Evolutionary conservation across 75 land plant genomes (phyloP).

Genomic region (Chamaecyparis obtusa): DNA sequence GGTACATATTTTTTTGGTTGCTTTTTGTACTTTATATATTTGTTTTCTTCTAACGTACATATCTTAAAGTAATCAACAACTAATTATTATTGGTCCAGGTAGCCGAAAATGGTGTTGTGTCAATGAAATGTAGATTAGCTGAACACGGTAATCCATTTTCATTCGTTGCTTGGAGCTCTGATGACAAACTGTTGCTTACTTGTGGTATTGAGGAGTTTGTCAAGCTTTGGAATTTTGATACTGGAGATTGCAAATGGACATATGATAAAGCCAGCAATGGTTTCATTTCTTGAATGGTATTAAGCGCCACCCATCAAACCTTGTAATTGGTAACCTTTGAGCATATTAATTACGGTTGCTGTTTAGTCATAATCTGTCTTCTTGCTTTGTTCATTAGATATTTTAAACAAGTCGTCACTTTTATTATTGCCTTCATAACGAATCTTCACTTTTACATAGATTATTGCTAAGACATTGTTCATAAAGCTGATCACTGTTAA

Average conservation of each 20-base stretch:
- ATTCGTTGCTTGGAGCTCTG: conserved; percentile 86
- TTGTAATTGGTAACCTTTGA: too few relatives aligned
- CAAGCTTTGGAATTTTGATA: conserved; percentile 71
- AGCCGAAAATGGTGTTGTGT: conserved; percentile 38
- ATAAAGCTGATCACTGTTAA: too few relatives aligned
- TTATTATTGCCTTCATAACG: too few relatives aligned
- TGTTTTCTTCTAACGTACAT: neutral
- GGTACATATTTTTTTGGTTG: neutral
- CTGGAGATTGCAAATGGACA: conserved; percentile 75
- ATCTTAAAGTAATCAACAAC: neutral
- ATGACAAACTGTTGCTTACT: conserved; percentile 79
- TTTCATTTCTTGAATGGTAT: conserved; percentile 47
- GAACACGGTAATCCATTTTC: conserved; percentile 80
- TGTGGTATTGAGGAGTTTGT: conserved; percentile 84
- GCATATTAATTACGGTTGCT: conserved; percentile 43
- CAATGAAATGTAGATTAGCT: conserved; percentile 51
- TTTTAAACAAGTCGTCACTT: too few relatives aligned
- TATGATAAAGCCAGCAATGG: conserved; percentile 59
- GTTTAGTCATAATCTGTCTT: conserved; percentile 27
- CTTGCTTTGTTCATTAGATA: too few relatives aligned
- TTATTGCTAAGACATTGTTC: too few relatives aligned
- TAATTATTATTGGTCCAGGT: conserved; percentile 43
- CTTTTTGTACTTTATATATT: neutral
- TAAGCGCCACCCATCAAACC: too few relatives aligned
- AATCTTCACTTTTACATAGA: too few relatives aligned